Evolutionary conservation across 345 rosid species (phyloP), one percentile per base, ranked within the genome.

Genomic region (Erucastrum elatum): DNA sequence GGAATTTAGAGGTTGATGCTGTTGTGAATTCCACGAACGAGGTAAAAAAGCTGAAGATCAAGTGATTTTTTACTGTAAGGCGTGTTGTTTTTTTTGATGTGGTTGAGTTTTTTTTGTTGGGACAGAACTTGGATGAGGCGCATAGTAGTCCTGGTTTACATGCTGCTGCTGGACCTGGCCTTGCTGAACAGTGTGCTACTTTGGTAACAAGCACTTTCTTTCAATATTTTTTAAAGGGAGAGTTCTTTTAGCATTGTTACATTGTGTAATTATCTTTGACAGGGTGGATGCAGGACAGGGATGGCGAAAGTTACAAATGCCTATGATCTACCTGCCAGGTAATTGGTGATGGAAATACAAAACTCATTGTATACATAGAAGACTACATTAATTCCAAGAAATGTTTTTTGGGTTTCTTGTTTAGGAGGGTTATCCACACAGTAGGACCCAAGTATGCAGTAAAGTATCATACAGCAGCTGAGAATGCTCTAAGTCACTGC

Each of bases 241-340:
- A 30, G 25, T 68, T 63, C 15, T 49, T 51, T 33, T 9, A n/a
- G 58, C 58, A 15, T 51, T 51, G 15, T 51, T 51, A 53, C 60
- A 16, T 16, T 53, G 4, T 53, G 9, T 53, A 2, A 2, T 15
- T 16, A 51, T 53, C 26, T 77, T 71, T 71, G 74, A 67, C 84
- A 95, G 99, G 96, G 97, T 74, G 99, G 98, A 68, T 93, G 98
- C 87, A 84, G 98, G 68, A 96, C 99, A 25, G 99, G 99, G 75
- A 90, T 89, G 97, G 98, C 96, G 2, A 96, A 93, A 86, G 89
- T 88, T 82, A 96, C 99, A 65, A 87, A 85, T 81, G 98, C 97
- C 46, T 91, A 91, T 87, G 93, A 93, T 81, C 94, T 96, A 81
- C 99, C 98, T 35, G 90, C 94, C 74, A 93, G 99, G 99, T 96